These are phyloP conservation scores for Penicillium goetzii DNA, from an alignment of 495 filamentous ascomycete genomes.

Conservation along the genomic window DNA sequence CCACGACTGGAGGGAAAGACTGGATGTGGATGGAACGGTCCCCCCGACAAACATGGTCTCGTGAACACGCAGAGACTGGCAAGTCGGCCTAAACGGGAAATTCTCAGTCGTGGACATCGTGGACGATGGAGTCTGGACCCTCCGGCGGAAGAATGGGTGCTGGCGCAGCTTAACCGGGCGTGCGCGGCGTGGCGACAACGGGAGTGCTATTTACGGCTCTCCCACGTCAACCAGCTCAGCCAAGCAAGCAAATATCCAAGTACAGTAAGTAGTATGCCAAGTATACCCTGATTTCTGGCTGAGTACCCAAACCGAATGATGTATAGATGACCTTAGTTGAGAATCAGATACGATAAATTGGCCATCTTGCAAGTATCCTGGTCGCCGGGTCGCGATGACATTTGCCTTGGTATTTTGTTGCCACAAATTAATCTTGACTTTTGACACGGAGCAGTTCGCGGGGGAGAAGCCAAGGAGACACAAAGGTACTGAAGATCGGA, in stretches of 20 bases:
- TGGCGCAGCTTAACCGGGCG: slow-evolving; percentile 15
- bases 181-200: slow-evolving; percentile 20
- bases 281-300: not conserved
- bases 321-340: not conserved
- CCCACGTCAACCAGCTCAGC: not conserved
- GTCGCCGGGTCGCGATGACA: not conserved
- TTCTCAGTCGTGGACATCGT: slow-evolving; percentile 10
- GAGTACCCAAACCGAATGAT: not conserved
- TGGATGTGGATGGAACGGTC: slow-evolving; percentile 1
- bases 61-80: slow-evolving; percentile 28
- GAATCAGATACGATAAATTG: not conserved
- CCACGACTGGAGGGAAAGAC: not conserved
- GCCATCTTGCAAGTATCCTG: slow-evolving; percentile 6
- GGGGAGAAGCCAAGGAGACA: not conserved
- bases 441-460: slow-evolving; percentile 3
- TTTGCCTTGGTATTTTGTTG: not conserved
- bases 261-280: not conserved
- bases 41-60: slow-evolving; percentile 21
- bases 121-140: slow-evolving; percentile 13
- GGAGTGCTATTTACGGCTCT: slow-evolving; percentile 1
- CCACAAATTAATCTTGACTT: slow-evolving; percentile 2
- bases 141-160: slow-evolving; percentile 17
- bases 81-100: slow-evolving; percentile 7
- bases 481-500: slow-evolving; percentile 23
- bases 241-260: not conserved